These are phyloP conservation scores for Royoungia palumana DNA, from an alignment of 768 basidiomycete species.

Conservation along the genomic window DNA sequence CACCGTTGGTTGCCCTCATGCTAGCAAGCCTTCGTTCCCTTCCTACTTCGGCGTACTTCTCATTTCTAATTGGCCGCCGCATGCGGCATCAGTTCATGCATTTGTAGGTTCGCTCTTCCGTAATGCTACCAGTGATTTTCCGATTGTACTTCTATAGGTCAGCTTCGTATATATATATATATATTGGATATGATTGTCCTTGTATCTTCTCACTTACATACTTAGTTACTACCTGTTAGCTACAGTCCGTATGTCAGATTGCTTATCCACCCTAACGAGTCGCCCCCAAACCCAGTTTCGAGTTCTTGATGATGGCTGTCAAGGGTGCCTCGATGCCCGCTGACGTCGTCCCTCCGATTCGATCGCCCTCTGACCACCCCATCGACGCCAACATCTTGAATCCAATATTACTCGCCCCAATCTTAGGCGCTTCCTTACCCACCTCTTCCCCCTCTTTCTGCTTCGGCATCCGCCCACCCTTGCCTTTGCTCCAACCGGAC, in stretches of 20 bases:
- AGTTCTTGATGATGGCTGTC: constrained; percentile 80
- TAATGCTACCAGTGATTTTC: too few relatives aligned
- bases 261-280: constrained; percentile 9
- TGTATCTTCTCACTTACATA: too few relatives aligned
- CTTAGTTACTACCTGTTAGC: too few relatives aligned
- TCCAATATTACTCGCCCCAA: constrained; percentile 76
- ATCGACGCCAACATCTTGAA: constrained; percentile 84
- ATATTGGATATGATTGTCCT: too few relatives aligned
- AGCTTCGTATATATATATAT: too few relatives aligned
- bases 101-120: too few relatives aligned
- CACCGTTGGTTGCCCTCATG: not conserved
- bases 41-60: not conserved
- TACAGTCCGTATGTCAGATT: too few relatives aligned
- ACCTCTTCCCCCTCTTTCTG: constrained; percentile 86
- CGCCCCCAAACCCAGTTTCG: constrained; percentile 84
- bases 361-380: constrained; percentile 86
- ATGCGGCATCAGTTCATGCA: too few relatives aligned
- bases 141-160: too few relatives aligned
- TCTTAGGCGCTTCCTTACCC: constrained; percentile 83
- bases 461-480: constrained; percentile 36
- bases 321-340: constrained; percentile 73
- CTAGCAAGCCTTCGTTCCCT: constrained; percentile 4
- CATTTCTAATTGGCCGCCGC: too few relatives aligned
- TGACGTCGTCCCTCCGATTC: constrained; percentile 58
- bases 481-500: constrained; percentile 26